Evolutionary conservation across 352 stramenopile species (phyloP).

Genomic region (Globisporangium nodosum): DNA sequence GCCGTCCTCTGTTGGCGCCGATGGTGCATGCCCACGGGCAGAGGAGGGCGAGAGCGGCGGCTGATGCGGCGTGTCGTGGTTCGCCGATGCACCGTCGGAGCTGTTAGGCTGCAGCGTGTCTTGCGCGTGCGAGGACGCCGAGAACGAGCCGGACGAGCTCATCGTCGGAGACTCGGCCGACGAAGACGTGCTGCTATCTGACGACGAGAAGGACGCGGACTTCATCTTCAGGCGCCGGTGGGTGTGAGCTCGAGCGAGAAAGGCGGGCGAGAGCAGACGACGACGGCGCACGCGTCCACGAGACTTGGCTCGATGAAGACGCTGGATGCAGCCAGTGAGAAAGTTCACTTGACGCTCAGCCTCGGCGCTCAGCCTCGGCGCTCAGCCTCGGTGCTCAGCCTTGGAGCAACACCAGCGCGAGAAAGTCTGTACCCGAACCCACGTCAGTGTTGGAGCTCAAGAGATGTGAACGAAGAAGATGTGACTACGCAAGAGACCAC

Average conservation of each 20-base stretch:
- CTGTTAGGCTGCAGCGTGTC: not conserved
- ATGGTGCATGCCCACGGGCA: not conserved
- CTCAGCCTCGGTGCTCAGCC: too few species aligned
- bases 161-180: constrained; percentile 10
- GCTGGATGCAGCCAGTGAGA: not conserved
- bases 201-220: constrained; percentile 12
- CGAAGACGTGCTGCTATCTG: constrained; percentile 9
- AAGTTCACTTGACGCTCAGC: not conserved
- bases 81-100: not conserved
- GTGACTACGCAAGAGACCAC: not conserved
- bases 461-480: not conserved
- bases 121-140: not conserved
- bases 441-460: not conserved
- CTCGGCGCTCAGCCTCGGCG: not conserved
- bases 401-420: not conserved
- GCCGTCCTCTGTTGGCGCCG: not conserved
- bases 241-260: not conserved
- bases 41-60: not conserved
- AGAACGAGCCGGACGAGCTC: constrained; percentile 8
- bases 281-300: too few species aligned
- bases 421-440: not conserved
- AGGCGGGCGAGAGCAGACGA: not conserved
- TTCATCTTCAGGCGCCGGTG: constrained; percentile 5
- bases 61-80: not conserved
- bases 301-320: not conserved